Evolutionary conservation across 345 rosid genomes (phyloP).

Genomic region (Carallia brachiata): DNA sequence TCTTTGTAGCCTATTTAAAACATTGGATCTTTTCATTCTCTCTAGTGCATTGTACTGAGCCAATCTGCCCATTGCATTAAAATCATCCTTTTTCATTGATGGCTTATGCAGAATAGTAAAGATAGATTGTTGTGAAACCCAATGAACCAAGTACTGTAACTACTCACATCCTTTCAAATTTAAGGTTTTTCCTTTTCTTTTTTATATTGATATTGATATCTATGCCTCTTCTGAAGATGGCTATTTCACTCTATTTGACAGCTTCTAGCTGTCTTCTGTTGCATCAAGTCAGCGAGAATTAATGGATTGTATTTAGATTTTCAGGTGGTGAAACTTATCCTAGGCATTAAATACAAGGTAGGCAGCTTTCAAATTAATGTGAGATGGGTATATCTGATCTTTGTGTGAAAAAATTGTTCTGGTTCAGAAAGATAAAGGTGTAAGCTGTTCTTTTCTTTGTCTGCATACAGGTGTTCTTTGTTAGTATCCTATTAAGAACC

Average conservation of each 20-base stretch:
- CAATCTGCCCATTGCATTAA: slow-evolving; percentile 36
- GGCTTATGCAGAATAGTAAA: slow-evolving; percentile 35
- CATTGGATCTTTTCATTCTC: slow-evolving; percentile 35
- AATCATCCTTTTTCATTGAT: slow-evolving; percentile 36
- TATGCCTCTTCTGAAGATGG: slow-evolving; percentile 31
- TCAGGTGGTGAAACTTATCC: slow-evolving; percentile 35
- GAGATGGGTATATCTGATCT: slow-evolving; percentile 31
- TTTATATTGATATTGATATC: neutral
- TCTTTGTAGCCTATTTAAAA: slow-evolving; percentile 21
- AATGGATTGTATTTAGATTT: slow-evolving; percentile 33
- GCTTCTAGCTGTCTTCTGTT: slow-evolving; percentile 60
- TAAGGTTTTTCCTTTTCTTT: slow-evolving; percentile 21
- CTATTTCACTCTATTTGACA: slow-evolving; percentile 42
- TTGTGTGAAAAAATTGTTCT: slow-evolving; percentile 16
- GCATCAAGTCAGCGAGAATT: slow-evolving; percentile 46
- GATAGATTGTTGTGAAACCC: slow-evolving; percentile 31
- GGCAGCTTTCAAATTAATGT: slow-evolving; percentile 24
- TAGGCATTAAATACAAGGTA: slow-evolving; percentile 19
- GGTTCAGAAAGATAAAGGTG: slow-evolving; percentile 16
- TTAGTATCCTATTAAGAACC: slow-evolving; percentile 21
- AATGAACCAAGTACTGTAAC: slow-evolving; percentile 28
- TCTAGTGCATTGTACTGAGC: slow-evolving; percentile 30
- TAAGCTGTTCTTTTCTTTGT: slow-evolving; percentile 8
- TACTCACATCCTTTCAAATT: slow-evolving; percentile 57
- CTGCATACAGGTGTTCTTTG: neutral